Base-by-base conservation (phyloP, 192 early-diverging fungal species). In the Phycomyces blakesleeanus region DNA sequence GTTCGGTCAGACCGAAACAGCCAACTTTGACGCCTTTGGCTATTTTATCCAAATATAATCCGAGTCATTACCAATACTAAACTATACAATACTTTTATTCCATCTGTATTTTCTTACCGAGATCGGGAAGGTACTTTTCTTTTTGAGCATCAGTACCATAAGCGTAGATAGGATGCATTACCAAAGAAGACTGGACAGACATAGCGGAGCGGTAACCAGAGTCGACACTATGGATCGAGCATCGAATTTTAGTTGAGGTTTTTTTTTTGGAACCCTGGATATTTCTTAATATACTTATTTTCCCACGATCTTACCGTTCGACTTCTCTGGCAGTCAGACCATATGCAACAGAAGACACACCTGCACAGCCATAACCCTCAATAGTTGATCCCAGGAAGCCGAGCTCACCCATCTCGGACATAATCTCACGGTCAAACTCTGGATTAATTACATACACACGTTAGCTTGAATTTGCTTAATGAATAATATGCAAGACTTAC, bases 161-260 rank as follows among this genome's bases (percentile, higher is more conserved):
- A 59, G 91, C 93, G 73, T 98, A 84, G 61, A 98, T 97, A 47
- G 96, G 95, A 59, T 96, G 90, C 96, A 98, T 98, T 21, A 98
- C 96, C 47, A 98, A 76, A n/a, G 94, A 95, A 10, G 93, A 95
- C 79, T 97, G 96, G 58, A 98, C 96, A 74, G 89, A 91, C 96
- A 98, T 97, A 21, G 95, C 94, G 49, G 92, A 94, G 52, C 96
- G 87, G 75, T 97, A 98, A n/a, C 95, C 95, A 49, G 87, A 89
- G 69, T 97, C 96, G 26, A 98, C 86, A 68, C 87, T 89, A 42
- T 59, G 38, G 29, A 68, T 26, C 21, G 20, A 69, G 39, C 14
- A 24, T 5, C n/a, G 42, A 16, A 34, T 1, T 2, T 26, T 51
- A 14, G 18, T 20, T 4, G 14, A 5, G 37, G 4, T 1, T 26